Evolutionary conservation across 495 filamentous ascomycete genomes (phyloP), one percentile per base, ranked within the genome.

Genomic region (Lepidopterella palustris): DNA sequence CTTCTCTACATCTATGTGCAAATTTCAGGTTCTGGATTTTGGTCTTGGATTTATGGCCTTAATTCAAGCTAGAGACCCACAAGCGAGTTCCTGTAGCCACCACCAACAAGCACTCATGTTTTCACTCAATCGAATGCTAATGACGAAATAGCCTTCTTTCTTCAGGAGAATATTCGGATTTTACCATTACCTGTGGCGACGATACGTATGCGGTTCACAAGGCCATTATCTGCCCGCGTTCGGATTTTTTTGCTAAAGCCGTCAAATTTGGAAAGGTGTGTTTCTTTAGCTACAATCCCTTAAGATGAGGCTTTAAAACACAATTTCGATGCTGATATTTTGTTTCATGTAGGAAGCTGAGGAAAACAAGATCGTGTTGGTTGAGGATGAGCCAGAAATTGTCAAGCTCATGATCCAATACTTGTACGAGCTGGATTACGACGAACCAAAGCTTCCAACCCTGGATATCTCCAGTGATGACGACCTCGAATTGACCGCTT

Each of bases 141-240:
- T n/a, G n/a, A n/a, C n/a, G n/a, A n/a, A n/a, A n/a, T n/a, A n/a
- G n/a, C n/a, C n/a, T n/a, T n/a, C n/a, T n/a, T n/a, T n/a, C n/a
- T n/a, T n/a, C n/a, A n/a, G n/a, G n/a, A n/a, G 32, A 54, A 18
- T 54, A 54, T 24, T 54, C 52, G 25, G 52, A 54, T 23, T 54
- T 54, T 18, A 54, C 5, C 10, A 24, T 54, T 8, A 32, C 35
- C 20, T 54, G 52, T 23, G 52, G 52, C 5, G n/a, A 6, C 20
- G 52, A 54, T 23, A 31, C 27, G n/a, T 18, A 54, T 23, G 3
- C n/a, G 4, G 52, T 54, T 1, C 52, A 54, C 52, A 54, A 54
- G 18, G 52, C 52, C 3, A 24, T 54, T 18, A n/a, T 54, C 15
- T 54, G 24, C 32, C 27, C 52, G n/a, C 52, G 18, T 15, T 54